Evolutionary conservation across 2,329 filamentous ascomycete genomes (phyloP).

Genomic region (Anisogramma anomala): DNA sequence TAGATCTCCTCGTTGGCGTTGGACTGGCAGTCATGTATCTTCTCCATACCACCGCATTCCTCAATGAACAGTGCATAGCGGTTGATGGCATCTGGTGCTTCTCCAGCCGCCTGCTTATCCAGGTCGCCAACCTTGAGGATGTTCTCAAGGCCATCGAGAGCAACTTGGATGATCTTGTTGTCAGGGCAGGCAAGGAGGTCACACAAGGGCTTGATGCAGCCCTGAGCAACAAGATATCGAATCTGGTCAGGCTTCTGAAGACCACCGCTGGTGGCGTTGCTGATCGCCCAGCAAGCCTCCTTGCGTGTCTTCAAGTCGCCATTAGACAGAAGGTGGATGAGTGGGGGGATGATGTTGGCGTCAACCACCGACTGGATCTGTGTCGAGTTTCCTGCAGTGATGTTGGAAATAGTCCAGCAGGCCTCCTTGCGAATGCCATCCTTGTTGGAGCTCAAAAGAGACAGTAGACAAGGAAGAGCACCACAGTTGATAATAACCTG

Average conservation of each 20-base stretch:
- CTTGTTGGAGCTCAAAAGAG: conserved; percentile 90
- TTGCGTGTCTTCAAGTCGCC: conserved; percentile 98
- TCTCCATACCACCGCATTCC: conserved; percentile 98
- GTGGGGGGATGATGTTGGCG: conserved; percentile 87
- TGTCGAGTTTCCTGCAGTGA: conserved; percentile 93
- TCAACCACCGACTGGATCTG: conserved; percentile 97
- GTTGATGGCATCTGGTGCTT: conserved; percentile 73
- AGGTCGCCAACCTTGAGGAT: conserved; percentile 99
- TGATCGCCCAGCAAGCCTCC: conserved; percentile 99
- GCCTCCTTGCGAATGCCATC: conserved; percentile 98
- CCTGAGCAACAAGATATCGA: conserved; percentile 81
- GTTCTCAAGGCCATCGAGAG: conserved; percentile 94
- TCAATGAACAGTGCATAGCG: conserved; percentile 96
- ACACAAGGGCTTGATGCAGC: conserved; percentile 94
- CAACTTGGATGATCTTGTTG: conserved; percentile 99
- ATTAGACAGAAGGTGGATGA: conserved; percentile 92
- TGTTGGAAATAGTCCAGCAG: conserved; percentile 99
- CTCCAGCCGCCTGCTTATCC: conserved; percentile 82
- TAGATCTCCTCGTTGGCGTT: conserved; percentile 99
- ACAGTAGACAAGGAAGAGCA: conserved; percentile 80
- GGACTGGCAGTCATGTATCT: conserved; percentile 99
- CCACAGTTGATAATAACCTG: conserved; percentile 99
- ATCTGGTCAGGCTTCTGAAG: conserved; percentile 99
- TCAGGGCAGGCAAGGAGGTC: conserved; percentile 92
- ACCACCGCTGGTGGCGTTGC: conserved; percentile 92